These are phyloP conservation scores for Lactarius pseudohatsudake DNA, from an alignment of 768 basidiomycete species.

Conservation along the genomic window DNA sequence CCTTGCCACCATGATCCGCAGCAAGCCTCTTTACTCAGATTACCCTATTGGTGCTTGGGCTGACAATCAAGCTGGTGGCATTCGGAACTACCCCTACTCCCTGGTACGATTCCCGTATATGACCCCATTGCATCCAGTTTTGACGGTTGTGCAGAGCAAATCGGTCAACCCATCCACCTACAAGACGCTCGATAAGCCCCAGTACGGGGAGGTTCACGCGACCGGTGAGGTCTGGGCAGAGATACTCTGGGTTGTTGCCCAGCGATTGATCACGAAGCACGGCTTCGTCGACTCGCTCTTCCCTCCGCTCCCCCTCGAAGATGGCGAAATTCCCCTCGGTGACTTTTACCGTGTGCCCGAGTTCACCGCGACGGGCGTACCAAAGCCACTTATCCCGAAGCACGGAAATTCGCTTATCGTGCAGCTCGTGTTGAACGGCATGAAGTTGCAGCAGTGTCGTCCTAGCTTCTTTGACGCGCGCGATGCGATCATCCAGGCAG, in stretches of 20 bases:
- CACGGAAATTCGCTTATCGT: conserved; percentile 87
- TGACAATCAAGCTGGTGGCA: conserved; percentile 70
- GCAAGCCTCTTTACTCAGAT: conserved; percentile 69
- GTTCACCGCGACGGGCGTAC: conserved; percentile 41
- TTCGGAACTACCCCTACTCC: conserved; percentile 88
- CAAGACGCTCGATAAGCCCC: conserved; percentile 90
- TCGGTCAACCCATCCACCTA: conserved; percentile 87
- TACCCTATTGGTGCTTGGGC: conserved; percentile 97
- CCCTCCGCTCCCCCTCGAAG: conserved; percentile 67
- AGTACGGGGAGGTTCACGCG: conserved; percentile 91
- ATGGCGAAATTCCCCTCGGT: conserved; percentile 63
- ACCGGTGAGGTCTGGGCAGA: conserved; percentile 96
- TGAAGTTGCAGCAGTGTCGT: conserved; percentile 94
- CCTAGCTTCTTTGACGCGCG: conserved; percentile 90
- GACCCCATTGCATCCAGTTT: neutral
- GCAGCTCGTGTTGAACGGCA: conserved; percentile 83
- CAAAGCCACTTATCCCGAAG: conserved; percentile 72
- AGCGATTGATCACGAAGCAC: conserved; percentile 75
- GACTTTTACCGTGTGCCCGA: conserved; percentile 68
- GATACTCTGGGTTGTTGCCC: conserved; percentile 79
- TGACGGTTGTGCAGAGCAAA: conserved; percentile 44
- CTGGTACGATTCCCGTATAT: conserved; percentile 37
- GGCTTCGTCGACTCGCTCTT: conserved; percentile 77
- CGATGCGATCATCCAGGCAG: conserved; percentile 88
- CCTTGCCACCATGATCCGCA: conserved; percentile 84